Percentiles rank a stretch among this genome's conserved stretches.
Conservation (phyloP, 495 filamentous ascomycete species). For the Penicillium atrosanguineum region DNA sequence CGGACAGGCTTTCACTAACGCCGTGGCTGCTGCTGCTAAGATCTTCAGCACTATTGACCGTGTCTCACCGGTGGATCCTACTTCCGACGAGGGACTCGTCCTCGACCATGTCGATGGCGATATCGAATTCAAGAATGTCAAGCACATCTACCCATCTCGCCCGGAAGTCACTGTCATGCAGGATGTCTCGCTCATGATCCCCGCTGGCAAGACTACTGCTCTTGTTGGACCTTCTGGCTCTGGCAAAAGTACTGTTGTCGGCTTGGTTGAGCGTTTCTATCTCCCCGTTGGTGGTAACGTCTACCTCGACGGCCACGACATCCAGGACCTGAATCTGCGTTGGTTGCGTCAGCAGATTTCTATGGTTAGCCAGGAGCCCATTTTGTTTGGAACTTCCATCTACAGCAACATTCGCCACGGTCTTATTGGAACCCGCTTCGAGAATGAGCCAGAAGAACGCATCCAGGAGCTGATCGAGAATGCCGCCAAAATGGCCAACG, state of each 20-base stretch:
- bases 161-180: conserved; percentile 87
- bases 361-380: conserved; percentile 77
- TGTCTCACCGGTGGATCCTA: conserved; percentile 80
- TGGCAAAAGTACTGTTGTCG: conserved; percentile 90
- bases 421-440: conserved; percentile 78
- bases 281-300: conserved; percentile 78
- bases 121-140: conserved; percentile 79
- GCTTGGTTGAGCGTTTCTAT: conserved; percentile 91
- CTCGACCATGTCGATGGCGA: conserved; percentile 71
- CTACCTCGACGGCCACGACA: conserved; percentile 79
- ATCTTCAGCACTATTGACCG: conserved; percentile 93
- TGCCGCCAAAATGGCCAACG: conserved; percentile 87
- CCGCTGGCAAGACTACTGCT: conserved; percentile 83
- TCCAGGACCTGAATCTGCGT: conserved; percentile 76
- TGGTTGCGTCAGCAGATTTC: conserved; percentile 93
- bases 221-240: conserved; percentile 85
- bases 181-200: conserved; percentile 71
- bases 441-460: conserved; percentile 61
- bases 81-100: conserved; percentile 63
- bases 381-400: conserved; percentile 77
- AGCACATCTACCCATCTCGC: conserved; percentile 90
- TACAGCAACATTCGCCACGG: conserved; percentile 84
- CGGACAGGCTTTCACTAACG: conserved; percentile 76
- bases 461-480: conserved; percentile 68
- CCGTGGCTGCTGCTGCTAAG: conserved; percentile 79